Percentiles rank a stretch among this genome's conserved stretches.
Conservation (phyloP, 768 basidiomycete genomes). For the Leccinum rimulosum region DNA sequence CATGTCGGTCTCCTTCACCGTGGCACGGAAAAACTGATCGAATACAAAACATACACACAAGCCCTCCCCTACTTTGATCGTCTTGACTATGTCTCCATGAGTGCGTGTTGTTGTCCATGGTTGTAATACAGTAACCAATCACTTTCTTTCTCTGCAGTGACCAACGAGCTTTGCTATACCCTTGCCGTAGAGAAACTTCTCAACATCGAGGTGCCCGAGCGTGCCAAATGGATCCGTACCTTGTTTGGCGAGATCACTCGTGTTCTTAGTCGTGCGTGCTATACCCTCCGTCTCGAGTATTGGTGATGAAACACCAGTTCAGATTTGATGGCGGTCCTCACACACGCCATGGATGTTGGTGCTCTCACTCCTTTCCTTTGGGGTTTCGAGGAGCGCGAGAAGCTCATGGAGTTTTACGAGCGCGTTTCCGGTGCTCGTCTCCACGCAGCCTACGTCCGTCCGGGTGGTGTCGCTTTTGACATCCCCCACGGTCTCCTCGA, state of each 20-base stretch:
- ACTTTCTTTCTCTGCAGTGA: conserved; percentile 61
- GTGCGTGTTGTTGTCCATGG: conserved; percentile 44
- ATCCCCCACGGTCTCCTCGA: conserved; percentile 97
- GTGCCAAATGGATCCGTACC: conserved; percentile 98
- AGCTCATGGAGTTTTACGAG: conserved; percentile 99
- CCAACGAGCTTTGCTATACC: conserved; percentile 96
- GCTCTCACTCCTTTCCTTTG: conserved; percentile 98
- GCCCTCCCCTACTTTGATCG: conserved; percentile 99
- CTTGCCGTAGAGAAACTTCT: conserved; percentile 97
- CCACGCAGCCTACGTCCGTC: conserved; percentile 96
- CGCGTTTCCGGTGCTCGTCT: conserved; percentile 97
- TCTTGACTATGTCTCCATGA: conserved; percentile 99
- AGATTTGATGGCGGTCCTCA: conserved; percentile 97
- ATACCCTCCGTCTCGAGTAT: conserved; percentile 2
- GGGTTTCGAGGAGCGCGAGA: conserved; percentile 99
- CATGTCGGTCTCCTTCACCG: conserved; percentile 96
- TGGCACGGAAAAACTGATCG: conserved; percentile 97
- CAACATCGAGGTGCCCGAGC: conserved; percentile 94
- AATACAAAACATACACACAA: conserved; percentile 98
- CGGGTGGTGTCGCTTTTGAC: conserved; percentile 97
- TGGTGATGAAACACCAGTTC: neutral
- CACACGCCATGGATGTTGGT: conserved; percentile 96
- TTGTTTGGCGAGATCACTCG: conserved; percentile 97
- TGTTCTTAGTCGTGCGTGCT: conserved; percentile 79
- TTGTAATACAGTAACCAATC: neutral